A percentile compares a stretch with the other conserved stretches of the same genome.
Conservation (phyloP, 2,329 filamentous ascomycete species). For the Phyllachora maydis region DNA sequence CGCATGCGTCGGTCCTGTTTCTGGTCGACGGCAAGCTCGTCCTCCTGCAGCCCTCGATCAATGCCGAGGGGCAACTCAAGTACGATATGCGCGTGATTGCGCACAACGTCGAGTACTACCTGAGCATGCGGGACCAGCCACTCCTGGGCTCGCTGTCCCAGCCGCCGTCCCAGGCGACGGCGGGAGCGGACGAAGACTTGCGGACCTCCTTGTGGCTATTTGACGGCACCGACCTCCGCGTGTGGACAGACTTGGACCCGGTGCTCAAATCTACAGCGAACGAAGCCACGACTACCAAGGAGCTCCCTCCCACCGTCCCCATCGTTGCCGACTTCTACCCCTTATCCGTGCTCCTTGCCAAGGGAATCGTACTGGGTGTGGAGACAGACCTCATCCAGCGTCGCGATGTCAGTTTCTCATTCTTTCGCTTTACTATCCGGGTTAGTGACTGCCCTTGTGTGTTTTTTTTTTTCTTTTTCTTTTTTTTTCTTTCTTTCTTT, state of each 20-base stretch:
- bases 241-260: slow-evolving; percentile 78
- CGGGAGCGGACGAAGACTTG: slow-evolving; percentile 24
- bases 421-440: slow-evolving; percentile 71
- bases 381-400: slow-evolving; percentile 89
- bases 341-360: slow-evolving; percentile 66
- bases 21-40: slow-evolving; percentile 96
- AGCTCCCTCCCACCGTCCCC: slow-evolving; percentile 53
- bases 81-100: slow-evolving; percentile 97
- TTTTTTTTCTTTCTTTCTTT: not conserved
- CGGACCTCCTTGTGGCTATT: slow-evolving; percentile 89
- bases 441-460: slow-evolving; percentile 30
- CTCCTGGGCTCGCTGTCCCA: slow-evolving; percentile 12
- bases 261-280: slow-evolving; percentile 53
- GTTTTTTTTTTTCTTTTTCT: not conserved
- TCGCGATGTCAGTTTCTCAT: slow-evolving; percentile 77
- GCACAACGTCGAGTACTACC: slow-evolving; percentile 90
- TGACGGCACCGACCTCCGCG: slow-evolving; percentile 66
- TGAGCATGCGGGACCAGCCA: slow-evolving; percentile 73
- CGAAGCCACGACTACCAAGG: slow-evolving; percentile 24
- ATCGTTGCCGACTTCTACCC: slow-evolving; percentile 92
- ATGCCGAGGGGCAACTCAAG: slow-evolving; percentile 67
- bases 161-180: slow-evolving; percentile 3
- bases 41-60: slow-evolving; percentile 68
- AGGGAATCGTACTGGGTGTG: slow-evolving; percentile 76
- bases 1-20: slow-evolving; percentile 81